These are phyloP conservation scores for Cerioporus squamosus DNA, from an alignment of 1,284 basidiomycete species.

Conservation along the genomic window DNA sequence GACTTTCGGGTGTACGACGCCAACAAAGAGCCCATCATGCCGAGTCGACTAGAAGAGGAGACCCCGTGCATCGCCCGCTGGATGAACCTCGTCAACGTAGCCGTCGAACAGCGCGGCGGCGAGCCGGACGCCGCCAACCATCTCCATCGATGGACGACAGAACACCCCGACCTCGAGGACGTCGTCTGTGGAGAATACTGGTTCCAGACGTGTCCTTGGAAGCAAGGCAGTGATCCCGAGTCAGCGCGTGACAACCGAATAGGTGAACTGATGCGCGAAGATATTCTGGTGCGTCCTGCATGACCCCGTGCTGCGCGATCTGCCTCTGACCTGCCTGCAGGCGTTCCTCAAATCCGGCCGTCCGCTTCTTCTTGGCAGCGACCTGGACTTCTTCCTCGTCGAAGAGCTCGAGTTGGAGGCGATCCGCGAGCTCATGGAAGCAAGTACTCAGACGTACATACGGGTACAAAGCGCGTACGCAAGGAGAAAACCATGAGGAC, in stretches of 20 bases:
- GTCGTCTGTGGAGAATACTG: slow-evolving; percentile 59
- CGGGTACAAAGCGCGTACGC: slow-evolving; percentile 64
- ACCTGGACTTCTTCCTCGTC: slow-evolving; percentile 54
- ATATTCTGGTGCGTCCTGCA: slow-evolving; percentile 40
- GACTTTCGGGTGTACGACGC: slow-evolving; percentile 66
- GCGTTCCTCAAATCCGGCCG: slow-evolving; percentile 65
- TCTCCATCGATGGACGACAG: slow-evolving; percentile 54
- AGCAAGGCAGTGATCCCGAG: slow-evolving; percentile 35
- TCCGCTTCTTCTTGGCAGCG: slow-evolving; percentile 68
- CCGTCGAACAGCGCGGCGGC: slow-evolving; percentile 61
- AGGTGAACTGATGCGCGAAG: slow-evolving; percentile 45
- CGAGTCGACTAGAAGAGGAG: slow-evolving; percentile 37
- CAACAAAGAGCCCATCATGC: slow-evolving; percentile 49
- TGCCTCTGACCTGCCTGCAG: slow-evolving; percentile 38
- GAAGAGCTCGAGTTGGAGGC: slow-evolving; percentile 56
- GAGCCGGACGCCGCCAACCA: slow-evolving; percentile 61
- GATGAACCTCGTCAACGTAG: slow-evolving; percentile 55
- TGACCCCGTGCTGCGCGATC: not conserved
- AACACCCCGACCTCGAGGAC: slow-evolving; percentile 59
- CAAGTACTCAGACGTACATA: slow-evolving; percentile 50
- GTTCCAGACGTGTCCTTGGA: slow-evolving; percentile 59
- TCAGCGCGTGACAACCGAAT: slow-evolving; percentile 34
- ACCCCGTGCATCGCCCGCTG: slow-evolving; percentile 64
- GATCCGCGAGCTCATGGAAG: slow-evolving; percentile 53
- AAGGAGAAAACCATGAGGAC: slow-evolving; percentile 44